Base-by-base conservation (phyloP, 2,329 filamentous ascomycete species). In the Bipolaris victoriae region DNA sequence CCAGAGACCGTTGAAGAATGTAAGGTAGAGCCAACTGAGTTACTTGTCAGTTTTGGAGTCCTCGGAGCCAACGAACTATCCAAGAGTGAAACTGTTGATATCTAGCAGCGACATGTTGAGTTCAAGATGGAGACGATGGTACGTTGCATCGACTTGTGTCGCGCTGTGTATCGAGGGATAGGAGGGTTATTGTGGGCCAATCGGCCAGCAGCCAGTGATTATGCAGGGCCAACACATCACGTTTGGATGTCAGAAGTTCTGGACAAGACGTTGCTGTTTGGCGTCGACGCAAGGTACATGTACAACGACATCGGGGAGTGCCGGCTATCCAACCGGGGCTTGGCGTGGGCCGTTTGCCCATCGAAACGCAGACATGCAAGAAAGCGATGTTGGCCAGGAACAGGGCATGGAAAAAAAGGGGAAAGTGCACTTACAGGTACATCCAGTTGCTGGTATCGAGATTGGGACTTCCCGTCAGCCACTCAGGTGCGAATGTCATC, bases 401-500 rank as follows among this genome's bases (percentile, higher is more conserved):
- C 36, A 33, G 24, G 24, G 16, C 13, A 49, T 48, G 39, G 41
- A 18, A 44, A 48, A 29, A 43, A 52, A 22, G 33, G 20, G 24
- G 31, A 37, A 39, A 33, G 39, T 36, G 45, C 35, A 77, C 77
- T 78, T 65, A 79, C 70, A 85, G 70, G 67, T 86, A 88, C 73
- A 88, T 85, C 62, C 81, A 84, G 60, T 87, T 86, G 29, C 79
- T 80, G 0, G 82, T 85, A 59, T 85, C 82, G 53, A 89, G 74
- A 65, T 84, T 84, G 15, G 81, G 76, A 45, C 78, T 84, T 0
- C 84, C 86, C 2, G 80, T 84, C 63, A 89, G 71, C 86, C 86
- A 88, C 70, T 89, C 86, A 33, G 86, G 86, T 39, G 81, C 83
- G 72, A 88, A 88, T 0, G 86, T 88, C 85, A 88, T 88, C 70